Conservation (phyloP, 2,329 filamentous ascomycete species). For the Cladosporium sphaerospermum region DNA sequence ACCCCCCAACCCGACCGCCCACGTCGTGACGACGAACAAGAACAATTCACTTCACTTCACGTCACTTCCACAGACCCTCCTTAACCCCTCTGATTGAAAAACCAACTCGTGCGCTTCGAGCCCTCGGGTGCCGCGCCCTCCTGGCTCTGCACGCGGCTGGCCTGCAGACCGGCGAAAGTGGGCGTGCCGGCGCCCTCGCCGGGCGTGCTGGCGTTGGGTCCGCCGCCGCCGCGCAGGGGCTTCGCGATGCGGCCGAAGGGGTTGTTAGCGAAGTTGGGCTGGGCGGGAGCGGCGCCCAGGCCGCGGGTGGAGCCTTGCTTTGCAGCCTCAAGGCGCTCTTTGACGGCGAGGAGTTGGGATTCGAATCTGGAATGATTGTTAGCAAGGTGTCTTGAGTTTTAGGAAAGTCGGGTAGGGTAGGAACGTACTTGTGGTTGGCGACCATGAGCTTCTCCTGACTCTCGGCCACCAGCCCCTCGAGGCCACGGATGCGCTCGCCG, state of each 20-base stretch:
- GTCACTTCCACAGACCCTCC: neutral
- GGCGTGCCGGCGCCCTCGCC: conserved; percentile 33
- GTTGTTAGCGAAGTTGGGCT: conserved; percentile 54
- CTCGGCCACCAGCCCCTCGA: conserved; percentile 88
- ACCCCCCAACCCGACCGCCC: neutral
- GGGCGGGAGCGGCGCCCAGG: conserved; percentile 40
- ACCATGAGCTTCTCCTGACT: conserved; percentile 97
- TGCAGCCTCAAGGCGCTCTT: conserved; percentile 92
- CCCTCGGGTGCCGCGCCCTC: neutral
- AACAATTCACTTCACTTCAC: neutral
- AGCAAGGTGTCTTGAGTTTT: conserved; percentile 2
- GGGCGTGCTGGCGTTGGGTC: conserved; percentile 28
- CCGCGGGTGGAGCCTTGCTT: conserved; percentile 87
- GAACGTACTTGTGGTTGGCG: conserved; percentile 86
- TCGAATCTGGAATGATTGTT: conserved; percentile 66
- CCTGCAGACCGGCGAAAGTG: conserved; percentile 38
- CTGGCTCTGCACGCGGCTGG: conserved; percentile 9
- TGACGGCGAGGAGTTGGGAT: conserved; percentile 91
- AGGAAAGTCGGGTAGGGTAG: neutral
- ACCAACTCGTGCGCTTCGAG: conserved; percentile 24
- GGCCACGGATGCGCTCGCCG: conserved; percentile 91
- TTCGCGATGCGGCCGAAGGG: conserved; percentile 64
- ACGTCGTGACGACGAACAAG: neutral
- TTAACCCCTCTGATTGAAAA: conserved; percentile 26
- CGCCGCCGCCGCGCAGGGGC: conserved; percentile 54